Evolutionary conservation across 345 rosid species (phyloP), one percentile per base, ranked within the genome.

Genomic region (Boechera stricta): DNA sequence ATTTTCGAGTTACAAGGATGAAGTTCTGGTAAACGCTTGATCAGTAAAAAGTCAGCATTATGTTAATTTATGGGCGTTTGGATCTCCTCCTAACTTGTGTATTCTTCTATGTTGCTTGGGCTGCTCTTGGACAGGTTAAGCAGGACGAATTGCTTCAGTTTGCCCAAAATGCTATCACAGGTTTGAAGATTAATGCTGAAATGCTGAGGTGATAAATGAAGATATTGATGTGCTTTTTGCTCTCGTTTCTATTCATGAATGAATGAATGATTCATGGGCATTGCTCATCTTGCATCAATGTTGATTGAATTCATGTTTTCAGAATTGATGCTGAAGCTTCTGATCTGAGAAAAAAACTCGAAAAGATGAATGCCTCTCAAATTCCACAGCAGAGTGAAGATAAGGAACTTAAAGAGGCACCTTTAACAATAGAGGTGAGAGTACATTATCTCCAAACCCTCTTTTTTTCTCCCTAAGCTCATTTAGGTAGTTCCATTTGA

Each of bases 61-160:
- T 42, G 42, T 36, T 65, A 10, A 21, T 32, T 41, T 31, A 24
- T 53, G 44, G 73, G 62, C 11, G 64, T 64, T 74, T 57, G 72
- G 64, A 76, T 78, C 32, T 26, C 61, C 32, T 35, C 80, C 68
- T 77, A 60, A 65, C 21, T 31, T 71, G 7, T 47, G 54, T 8
- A 26, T 13, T 42, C 36, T 11, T 41, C 67, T 16, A 5, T 56
- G 72, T 49, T 75, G 18, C 31, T 64, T 52, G 36, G 53, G 48
- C 21, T 62, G 15, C 71, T 42, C 36, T 54, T 82, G 61, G 77
- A 10, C 67, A 95, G 99, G 99, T 89, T 78, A 94, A 94, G 86
- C 87, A 90, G 47, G 98, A 94, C 82, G 98, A 94, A 80, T 78
- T 94, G 79, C 98, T 94, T 82, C 98, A 92, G 67, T 94, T 94